phyloP scores from a whole-genome alignment of 192 early-diverging fungal species.

The Coemansia sp. region DNA sequence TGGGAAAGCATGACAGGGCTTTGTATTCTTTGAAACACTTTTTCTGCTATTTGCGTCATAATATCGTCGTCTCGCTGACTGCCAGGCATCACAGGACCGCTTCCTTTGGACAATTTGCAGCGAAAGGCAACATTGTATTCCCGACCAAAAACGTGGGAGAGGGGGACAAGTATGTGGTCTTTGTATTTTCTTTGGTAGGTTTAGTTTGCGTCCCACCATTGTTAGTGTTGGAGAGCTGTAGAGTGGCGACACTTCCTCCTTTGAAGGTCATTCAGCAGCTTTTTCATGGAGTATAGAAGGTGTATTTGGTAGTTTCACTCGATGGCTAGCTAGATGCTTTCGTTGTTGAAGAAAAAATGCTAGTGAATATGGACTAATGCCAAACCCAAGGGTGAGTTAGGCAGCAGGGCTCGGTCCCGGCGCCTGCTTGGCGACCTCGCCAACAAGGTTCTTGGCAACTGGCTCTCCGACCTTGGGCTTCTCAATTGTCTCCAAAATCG shows the following conservation, averaged over 20 bases:
- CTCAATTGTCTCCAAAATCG: neutral
- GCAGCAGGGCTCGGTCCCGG: constrained; percentile 3
- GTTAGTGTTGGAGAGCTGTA: neutral
- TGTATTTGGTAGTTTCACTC: too few species aligned
- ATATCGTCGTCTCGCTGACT: neutral
- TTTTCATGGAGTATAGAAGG: too few species aligned
- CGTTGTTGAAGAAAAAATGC: neutral
- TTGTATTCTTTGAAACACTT: neutral
- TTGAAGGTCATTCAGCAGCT: too few species aligned
- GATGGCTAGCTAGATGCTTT: neutral
- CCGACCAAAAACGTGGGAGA: neutral
- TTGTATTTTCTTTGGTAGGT: neutral
- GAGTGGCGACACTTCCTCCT: too few species aligned
- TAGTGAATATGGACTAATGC: neutral
- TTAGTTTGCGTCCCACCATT: neutral
- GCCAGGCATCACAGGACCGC: neutral
- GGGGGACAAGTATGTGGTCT: neutral
- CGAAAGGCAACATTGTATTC: neutral
- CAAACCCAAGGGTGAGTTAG: neutral
- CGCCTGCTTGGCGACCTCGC: neutral
- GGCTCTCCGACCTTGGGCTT: neutral
- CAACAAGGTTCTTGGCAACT: neutral
- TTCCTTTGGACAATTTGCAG: neutral
- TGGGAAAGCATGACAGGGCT: neutral
- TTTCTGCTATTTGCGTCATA: neutral